A percentile compares a stretch with the other conserved stretches of the same genome.
phyloP scores from a whole-genome alignment of 1,284 basidiomycete species.

The Termitomyces sp. region DNA sequence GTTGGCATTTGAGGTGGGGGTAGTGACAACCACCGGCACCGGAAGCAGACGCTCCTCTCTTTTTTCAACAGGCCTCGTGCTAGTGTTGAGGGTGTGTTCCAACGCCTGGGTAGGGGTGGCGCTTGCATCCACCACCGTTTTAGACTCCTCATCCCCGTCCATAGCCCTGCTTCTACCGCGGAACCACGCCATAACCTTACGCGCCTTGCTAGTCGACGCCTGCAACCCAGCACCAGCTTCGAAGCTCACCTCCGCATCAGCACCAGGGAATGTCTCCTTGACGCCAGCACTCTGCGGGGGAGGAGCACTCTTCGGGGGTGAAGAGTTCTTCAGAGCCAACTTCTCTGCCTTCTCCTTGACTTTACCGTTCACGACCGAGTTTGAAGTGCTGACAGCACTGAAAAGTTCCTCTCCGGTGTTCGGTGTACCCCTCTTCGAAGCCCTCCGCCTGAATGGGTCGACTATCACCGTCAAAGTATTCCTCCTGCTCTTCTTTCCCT shows the following conservation, averaged over 20 bases:
- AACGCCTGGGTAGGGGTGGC: slow-evolving; percentile 16
- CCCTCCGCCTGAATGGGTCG: slow-evolving; percentile 59
- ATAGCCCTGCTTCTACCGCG: slow-evolving; percentile 61
- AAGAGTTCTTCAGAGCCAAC: slow-evolving; percentile 2
- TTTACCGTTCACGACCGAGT: neutral
- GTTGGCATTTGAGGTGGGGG: slow-evolving; percentile 13
- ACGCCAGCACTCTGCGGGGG: slow-evolving; percentile 13
- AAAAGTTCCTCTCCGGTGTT: slow-evolving; percentile 24
- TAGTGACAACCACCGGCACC: slow-evolving; percentile 31
- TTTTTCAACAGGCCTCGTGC: slow-evolving; percentile 22
- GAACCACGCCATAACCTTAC: slow-evolving; percentile 81
- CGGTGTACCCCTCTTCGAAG: slow-evolving; percentile 32
- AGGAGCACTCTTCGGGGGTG: slow-evolving; percentile 6
- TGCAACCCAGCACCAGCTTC: slow-evolving; percentile 35
- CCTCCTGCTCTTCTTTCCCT: slow-evolving; percentile 56
- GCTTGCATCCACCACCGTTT: slow-evolving; percentile 13
- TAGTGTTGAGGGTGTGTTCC: slow-evolving; percentile 14
- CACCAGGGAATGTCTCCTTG: slow-evolving; percentile 9
- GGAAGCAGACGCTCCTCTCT: slow-evolving; percentile 24
- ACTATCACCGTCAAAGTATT: slow-evolving; percentile 84
- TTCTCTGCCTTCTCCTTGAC: slow-evolving; percentile 13
- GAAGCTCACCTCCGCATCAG: slow-evolving; percentile 21
- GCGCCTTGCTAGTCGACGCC: slow-evolving; percentile 69
- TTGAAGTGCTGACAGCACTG: slow-evolving; percentile 13
- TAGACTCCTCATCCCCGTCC: slow-evolving; percentile 25